Conservation (phyloP, 352 stramenopile genomes). For the Globisporangium nodosum region DNA sequence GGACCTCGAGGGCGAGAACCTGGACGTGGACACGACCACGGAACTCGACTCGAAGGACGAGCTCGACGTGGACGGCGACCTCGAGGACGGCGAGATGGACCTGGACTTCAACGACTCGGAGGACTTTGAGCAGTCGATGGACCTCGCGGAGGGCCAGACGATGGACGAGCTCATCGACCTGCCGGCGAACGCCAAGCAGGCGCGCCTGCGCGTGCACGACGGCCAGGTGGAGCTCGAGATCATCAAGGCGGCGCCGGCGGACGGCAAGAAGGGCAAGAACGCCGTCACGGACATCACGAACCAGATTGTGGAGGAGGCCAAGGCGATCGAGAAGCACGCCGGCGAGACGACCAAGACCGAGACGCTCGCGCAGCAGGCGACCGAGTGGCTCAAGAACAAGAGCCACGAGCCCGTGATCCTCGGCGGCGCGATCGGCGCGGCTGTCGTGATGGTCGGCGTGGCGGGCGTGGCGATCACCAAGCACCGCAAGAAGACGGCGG, state of each 20-base stretch:
- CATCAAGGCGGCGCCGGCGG: slow-evolving; percentile 23
- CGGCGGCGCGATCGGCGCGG: slow-evolving; percentile 35
- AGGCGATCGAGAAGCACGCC: slow-evolving; percentile 4
- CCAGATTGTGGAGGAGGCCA: slow-evolving; percentile 16
- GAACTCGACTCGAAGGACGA: slow-evolving; percentile 21
- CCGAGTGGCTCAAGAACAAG: slow-evolving; percentile 36
- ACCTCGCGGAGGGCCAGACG: slow-evolving; percentile 28
- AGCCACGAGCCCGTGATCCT: slow-evolving; percentile 29
- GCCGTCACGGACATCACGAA: slow-evolving; percentile 12
- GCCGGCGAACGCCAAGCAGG: slow-evolving; percentile 32
- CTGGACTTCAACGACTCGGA: slow-evolving; percentile 40
- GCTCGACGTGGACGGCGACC: slow-evolving; percentile 27
- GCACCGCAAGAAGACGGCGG: slow-evolving; percentile 32
- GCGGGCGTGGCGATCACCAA: slow-evolving; percentile 39
- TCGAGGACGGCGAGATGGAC: slow-evolving; percentile 28
- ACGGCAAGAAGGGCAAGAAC: slow-evolving; percentile 13
- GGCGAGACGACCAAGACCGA: slow-evolving; percentile 17
- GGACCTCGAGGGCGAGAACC: slow-evolving; percentile 19
- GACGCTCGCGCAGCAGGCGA: slow-evolving; percentile 34
- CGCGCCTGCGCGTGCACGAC: slow-evolving; percentile 40
- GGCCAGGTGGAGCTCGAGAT: slow-evolving; percentile 50
- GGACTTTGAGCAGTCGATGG: slow-evolving; percentile 45
- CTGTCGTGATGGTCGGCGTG: slow-evolving; percentile 38
- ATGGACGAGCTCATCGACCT: slow-evolving; percentile 48
- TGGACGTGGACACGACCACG: slow-evolving; percentile 5